Evolutionary conservation across 306 rosid genomes (phyloP), one percentile per base, ranked within the genome.

Genomic region (Alnus glutinosa): DNA sequence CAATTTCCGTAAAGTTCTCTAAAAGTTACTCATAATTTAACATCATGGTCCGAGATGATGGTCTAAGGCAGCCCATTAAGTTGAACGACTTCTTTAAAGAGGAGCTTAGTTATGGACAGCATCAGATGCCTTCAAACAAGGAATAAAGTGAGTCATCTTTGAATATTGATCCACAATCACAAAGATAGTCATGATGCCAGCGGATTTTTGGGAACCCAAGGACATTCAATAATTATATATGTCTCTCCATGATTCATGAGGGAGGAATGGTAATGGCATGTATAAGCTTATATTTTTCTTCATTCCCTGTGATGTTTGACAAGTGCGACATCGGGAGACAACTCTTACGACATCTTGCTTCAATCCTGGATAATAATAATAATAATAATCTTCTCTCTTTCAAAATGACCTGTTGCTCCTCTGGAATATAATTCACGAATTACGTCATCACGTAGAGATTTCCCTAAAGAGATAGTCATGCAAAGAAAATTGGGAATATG

Each of bases 61-160:
- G 36, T 47, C 4, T 28, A 14, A 1, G 80, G 67, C 5, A 67
- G 49, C 16, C 74, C 52, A 77, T 77, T 39, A 19, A 50, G 59
- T 2, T 0, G 10, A 66, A 50, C 14, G 9, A 64, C 28, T 37
- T 66, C 74, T 18, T 11, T 18, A 14, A 66, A 77, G 46, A 52
- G n/a, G 3, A 66, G 19, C 6, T 34, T 14, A 16, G 54, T 3
- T 42, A 64, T 77, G 54, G 13, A 30, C 1, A 14, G 18, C 74
- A 77, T 67, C 2, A 1, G 66, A 2, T 1, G 28, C 51, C 11
- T 77, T 51, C 3, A 2, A 36, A 77, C 54, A 66, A 6, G 55
- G 51, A 51, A 66, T 64, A n/a, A 63, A 77, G 34, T 51, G 80
- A 9, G 73, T 19, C 80, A 66, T 66, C 39, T 63, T 76, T 4